A percentile compares a stretch with the other conserved stretches of the same genome.
Evolutionary conservation across 2,329 filamentous ascomycete genomes (phyloP).

Genomic region (Colletotrichum orchidophilum): DNA sequence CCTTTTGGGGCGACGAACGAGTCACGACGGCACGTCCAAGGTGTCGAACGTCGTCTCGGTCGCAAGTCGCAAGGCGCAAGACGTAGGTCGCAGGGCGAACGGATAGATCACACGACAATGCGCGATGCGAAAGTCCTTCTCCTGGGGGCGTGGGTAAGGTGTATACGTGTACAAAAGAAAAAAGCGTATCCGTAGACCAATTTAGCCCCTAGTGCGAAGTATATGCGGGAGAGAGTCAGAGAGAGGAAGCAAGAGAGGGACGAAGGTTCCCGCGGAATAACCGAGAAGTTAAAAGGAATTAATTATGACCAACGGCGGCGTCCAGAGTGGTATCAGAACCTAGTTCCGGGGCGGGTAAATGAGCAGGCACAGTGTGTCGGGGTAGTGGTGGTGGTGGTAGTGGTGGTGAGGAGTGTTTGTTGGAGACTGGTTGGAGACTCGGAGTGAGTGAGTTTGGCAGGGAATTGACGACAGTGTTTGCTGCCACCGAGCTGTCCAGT

Average conservation of each 20-base stretch:
- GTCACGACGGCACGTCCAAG: slow-evolving; percentile 3
- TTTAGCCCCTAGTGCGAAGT: not conserved
- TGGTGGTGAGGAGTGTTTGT: too few species aligned
- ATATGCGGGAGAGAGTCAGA: not conserved
- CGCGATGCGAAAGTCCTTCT: not conserved
- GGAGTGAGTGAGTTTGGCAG: not conserved
- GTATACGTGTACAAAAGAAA: not conserved
- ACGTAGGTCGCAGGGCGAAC: not conserved
- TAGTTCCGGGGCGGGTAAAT: not conserved
- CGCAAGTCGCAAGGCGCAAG: not conserved
- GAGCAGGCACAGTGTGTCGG: not conserved
- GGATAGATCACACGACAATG: not conserved
- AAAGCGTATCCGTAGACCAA: not conserved
- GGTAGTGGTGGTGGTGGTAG: not conserved
- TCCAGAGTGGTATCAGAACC: not conserved
- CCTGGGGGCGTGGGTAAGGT: not conserved
- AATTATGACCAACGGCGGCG: slow-evolving; percentile 14
- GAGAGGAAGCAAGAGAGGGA: not conserved
- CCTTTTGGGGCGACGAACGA: slow-evolving; percentile 3
- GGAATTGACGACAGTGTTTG: not conserved
- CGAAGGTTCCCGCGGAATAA: slow-evolving; percentile 20
- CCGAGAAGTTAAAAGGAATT: slow-evolving; percentile 15
- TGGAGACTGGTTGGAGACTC: not conserved
- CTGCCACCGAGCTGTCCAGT: not conserved
- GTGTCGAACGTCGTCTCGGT: slow-evolving; percentile 4